Conservation (phyloP, 148 eudicot species). For the Gaultheria prostrata region DNA sequence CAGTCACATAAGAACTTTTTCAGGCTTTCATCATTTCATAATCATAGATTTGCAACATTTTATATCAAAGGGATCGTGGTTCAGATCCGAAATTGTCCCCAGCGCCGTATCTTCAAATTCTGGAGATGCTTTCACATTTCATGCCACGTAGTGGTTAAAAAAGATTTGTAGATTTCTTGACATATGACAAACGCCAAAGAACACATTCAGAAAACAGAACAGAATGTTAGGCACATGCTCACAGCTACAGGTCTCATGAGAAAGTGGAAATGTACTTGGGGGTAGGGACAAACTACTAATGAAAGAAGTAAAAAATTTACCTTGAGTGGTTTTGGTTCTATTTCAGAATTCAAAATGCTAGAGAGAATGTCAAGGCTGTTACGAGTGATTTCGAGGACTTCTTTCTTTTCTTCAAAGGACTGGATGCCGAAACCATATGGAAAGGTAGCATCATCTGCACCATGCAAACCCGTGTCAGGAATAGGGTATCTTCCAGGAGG, state of each 20-base stretch:
- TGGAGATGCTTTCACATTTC: not conserved
- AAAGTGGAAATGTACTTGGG: not conserved
- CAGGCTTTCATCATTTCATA: not conserved
- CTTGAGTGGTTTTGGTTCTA: constrained; percentile 57
- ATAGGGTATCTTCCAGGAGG: constrained; percentile 72
- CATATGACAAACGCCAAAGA: not conserved
- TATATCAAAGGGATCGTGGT: not conserved
- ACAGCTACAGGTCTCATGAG: not conserved
- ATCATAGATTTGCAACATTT: not conserved
- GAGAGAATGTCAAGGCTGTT: constrained; percentile 87
- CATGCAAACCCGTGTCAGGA: constrained; percentile 43
- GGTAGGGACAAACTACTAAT: not conserved
- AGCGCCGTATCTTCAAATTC: not conserved
- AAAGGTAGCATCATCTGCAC: constrained; percentile 25
- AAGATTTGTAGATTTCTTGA: not conserved
- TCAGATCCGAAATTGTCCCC: not conserved
- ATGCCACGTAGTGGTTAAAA: not conserved
- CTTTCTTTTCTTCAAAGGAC: constrained; percentile 77
- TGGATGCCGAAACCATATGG: constrained; percentile 39
- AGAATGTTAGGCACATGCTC: not conserved
- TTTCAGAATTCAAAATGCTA: constrained; percentile 67
- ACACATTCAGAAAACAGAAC: not conserved
- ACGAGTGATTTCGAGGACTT: constrained; percentile 63
- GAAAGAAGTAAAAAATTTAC: constrained; percentile 29
- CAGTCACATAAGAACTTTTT: constrained; percentile 14